A percentile compares a stretch with the other conserved stretches of the same genome.
Conservation (phyloP, 129 eudicot genomes). For the Dittrichia graveolens region DNA sequence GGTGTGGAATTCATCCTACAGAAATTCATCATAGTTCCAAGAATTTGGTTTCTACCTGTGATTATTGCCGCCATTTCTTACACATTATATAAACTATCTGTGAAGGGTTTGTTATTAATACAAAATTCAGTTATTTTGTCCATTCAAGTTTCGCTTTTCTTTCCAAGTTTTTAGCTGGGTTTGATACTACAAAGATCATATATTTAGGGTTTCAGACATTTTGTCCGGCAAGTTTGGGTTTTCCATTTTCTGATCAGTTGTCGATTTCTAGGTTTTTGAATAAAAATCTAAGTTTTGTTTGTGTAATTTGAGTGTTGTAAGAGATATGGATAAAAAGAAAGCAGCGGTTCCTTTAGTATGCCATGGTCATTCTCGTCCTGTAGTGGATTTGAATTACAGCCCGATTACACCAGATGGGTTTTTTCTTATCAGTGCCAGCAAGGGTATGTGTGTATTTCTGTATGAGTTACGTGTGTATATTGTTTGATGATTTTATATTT, state of each 20-base stretch:
- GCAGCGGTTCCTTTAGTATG: slow-evolving; percentile 59
- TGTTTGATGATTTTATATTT: slow-evolving; percentile 5
- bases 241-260: too few relatives aligned
- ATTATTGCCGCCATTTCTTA: slow-evolving; percentile 49
- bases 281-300: too few relatives aligned
- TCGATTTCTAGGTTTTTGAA: too few relatives aligned
- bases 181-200: not conserved
- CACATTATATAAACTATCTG: slow-evolving; percentile 18
- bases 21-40: slow-evolving; percentile 23
- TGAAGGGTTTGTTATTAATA: slow-evolving; percentile 17
- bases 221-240: too few relatives aligned
- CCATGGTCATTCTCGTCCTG: slow-evolving; percentile 81
- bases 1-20: slow-evolving; percentile 45
- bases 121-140: slow-evolving; percentile 18
- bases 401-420: slow-evolving; percentile 73
- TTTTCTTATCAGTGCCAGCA: slow-evolving; percentile 74
- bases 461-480: not conserved
- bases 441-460: slow-evolving; percentile 37
- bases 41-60: slow-evolving; percentile 53
- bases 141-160: slow-evolving; percentile 26
- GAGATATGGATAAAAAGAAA: slow-evolving; percentile 66
- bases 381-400: slow-evolving; percentile 71
- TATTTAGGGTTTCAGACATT: slow-evolving; percentile 8
- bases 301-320: slow-evolving; percentile 9
- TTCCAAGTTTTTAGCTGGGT: not conserved